A percentile compares a stretch with the other conserved stretches of the same genome.
Evolutionary conservation across 2,329 filamentous ascomycete species (phyloP).

Genomic region (Zarea fungicola): DNA sequence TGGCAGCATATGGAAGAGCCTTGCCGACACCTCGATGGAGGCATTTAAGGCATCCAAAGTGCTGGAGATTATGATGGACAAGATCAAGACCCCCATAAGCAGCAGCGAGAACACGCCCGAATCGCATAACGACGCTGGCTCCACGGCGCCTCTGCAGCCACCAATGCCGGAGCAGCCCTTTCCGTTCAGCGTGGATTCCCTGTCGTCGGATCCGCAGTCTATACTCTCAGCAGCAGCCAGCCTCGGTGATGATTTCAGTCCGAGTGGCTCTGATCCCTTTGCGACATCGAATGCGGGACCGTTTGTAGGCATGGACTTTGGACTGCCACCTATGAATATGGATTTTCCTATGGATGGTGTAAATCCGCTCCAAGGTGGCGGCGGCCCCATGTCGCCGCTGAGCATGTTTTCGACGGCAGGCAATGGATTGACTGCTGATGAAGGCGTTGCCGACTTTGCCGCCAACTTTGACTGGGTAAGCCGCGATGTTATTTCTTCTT

Average conservation of each 20-base stretch:
- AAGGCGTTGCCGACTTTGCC: conserved; percentile 36
- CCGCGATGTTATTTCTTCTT: too few relatives aligned
- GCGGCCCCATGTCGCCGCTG: conserved; percentile 38
- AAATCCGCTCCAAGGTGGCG: conserved; percentile 15
- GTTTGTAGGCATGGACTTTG: conserved; percentile 42
- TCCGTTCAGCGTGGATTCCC: conserved; percentile 34
- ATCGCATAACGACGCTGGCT: conserved; percentile 14
- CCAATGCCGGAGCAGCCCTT: conserved; percentile 25
- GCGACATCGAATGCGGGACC: conserved; percentile 33
- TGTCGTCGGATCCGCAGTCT: conserved; percentile 20
- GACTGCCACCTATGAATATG: conserved; percentile 26
- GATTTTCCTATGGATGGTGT: conserved; percentile 29
- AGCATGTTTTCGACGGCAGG: conserved; percentile 47
- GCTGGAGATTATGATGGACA: conserved; percentile 78
- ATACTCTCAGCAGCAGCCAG: conserved; percentile 23
- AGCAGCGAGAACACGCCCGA: conserved; percentile 14
- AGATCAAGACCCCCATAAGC: conserved; percentile 46
- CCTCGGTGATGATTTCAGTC: conserved; percentile 22
- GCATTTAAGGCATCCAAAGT: conserved; percentile 80
- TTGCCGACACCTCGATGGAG: conserved; percentile 76
- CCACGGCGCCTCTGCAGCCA: too few relatives aligned
- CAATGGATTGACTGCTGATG: conserved; percentile 17
- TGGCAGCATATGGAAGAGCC: conserved; percentile 71
- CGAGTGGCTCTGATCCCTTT: conserved; percentile 22
- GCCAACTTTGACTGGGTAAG: conserved; percentile 57